Percentiles rank a stretch among this genome's conserved stretches.
Evolutionary conservation across 2,329 filamentous ascomycete genomes (phyloP).

Genomic region (Capronia epimyces): DNA sequence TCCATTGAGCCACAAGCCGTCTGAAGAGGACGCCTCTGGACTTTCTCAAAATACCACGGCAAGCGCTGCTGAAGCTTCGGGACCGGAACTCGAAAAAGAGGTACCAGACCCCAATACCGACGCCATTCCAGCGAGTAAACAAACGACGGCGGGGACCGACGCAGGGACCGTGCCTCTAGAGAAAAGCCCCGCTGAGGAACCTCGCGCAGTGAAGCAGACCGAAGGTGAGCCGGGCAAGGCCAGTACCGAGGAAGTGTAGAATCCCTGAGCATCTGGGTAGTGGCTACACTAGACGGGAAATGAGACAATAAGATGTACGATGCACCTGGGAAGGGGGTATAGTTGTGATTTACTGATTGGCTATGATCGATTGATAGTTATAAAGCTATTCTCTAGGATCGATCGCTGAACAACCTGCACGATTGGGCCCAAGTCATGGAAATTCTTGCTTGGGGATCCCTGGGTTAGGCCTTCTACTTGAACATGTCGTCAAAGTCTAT

Average conservation of each 20-base stretch:
- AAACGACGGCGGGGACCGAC: conserved; percentile 21
- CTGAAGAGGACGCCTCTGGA: conserved; percentile 12
- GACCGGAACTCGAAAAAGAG: conserved; percentile 22
- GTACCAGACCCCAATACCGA: conserved; percentile 16
- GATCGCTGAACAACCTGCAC: neutral
- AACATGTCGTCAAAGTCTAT: conserved; percentile 25
- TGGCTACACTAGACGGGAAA: neutral
- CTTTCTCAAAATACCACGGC: conserved; percentile 24
- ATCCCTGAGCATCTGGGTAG: too few relatives aligned
- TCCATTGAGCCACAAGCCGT: conserved; percentile 14
- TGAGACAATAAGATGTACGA: neutral
- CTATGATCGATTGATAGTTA: neutral
- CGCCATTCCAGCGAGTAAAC: conserved; percentile 23
- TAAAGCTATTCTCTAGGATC: neutral
- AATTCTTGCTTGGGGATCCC: neutral
- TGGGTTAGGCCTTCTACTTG: conserved; percentile 4
- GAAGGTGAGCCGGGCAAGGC: conserved; percentile 23
- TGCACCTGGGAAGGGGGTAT: neutral
- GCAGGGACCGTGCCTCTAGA: conserved; percentile 13
- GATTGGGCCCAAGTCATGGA: neutral
- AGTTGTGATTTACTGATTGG: neutral
- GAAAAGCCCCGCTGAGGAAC: conserved; percentile 9
- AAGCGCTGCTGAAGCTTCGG: conserved; percentile 17
- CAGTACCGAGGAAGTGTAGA: conserved; percentile 22
- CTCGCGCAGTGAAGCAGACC: conserved; percentile 3